phyloP scores from a whole-genome alignment of 345 rosid genomes.

The Geranium brycei region DNA sequence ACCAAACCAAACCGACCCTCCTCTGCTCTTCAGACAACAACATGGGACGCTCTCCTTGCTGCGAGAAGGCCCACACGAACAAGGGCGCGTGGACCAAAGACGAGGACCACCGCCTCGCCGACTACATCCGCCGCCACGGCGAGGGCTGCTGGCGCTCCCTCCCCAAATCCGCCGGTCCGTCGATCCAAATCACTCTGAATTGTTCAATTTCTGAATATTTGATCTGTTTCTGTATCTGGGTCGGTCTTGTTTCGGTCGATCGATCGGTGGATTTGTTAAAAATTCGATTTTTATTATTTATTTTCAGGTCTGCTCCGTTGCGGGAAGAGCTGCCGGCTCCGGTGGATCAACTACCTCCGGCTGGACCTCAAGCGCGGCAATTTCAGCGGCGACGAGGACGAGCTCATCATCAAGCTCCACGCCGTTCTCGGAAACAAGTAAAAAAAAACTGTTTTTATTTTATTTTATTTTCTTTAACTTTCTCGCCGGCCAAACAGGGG shows the following conservation, averaged over 20 bases:
- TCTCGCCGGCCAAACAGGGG: background rate
- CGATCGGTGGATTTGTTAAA: too few species aligned
- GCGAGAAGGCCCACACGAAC: conserved; percentile 78
- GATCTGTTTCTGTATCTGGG: background rate
- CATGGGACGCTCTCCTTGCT: conserved; percentile 89
- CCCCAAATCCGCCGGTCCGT: conserved; percentile 65
- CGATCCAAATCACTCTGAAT: too few species aligned
- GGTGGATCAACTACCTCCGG: conserved; percentile 40
- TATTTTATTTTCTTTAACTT: background rate
- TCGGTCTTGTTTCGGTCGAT: background rate
- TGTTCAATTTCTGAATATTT: too few species aligned
- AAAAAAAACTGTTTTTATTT: background rate
- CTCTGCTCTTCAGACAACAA: background rate
- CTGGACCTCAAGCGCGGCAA: conserved; percentile 47
- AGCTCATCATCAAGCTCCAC: conserved; percentile 38
- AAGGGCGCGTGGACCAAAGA: conserved; percentile 93
- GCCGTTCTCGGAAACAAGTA: conserved; percentile 41
- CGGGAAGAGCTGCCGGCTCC: conserved; percentile 37
- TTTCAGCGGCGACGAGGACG: conserved; percentile 39
- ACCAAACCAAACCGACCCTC: background rate
- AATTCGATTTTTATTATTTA: background rate
- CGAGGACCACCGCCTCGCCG: conserved; percentile 68
- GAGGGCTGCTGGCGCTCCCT: conserved; percentile 94
- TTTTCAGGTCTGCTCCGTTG: conserved; percentile 46
- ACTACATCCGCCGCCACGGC: conserved; percentile 59